These are phyloP conservation scores for Cucumis variabilis DNA, from an alignment of 331 rosid species.

Conservation along the genomic window DNA sequence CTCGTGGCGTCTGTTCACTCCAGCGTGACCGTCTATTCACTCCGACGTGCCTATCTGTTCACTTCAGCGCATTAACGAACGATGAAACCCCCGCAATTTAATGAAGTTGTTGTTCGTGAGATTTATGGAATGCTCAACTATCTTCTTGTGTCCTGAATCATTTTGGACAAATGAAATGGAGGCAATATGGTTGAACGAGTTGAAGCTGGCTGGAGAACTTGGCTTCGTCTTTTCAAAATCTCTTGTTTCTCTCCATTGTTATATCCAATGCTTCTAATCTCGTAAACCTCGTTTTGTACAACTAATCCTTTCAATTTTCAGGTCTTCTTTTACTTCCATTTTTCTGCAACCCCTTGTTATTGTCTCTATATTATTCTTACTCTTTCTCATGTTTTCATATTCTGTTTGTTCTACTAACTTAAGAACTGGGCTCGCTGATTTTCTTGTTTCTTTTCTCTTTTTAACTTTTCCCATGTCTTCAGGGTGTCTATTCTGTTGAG, in stretches of 20 bases:
- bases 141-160: too few species aligned
- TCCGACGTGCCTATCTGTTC: too few species aligned
- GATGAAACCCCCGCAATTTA: too few species aligned
- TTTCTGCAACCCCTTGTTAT: not conserved
- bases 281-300: not conserved
- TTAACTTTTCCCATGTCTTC: not conserved
- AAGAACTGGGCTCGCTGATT: not conserved
- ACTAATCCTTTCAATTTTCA: not conserved
- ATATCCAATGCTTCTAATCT: not conserved
- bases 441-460: not conserved
- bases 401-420: not conserved
- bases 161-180: too few species aligned
- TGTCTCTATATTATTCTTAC: not conserved
- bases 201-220: too few species aligned
- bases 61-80: too few species aligned
- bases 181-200: too few species aligned
- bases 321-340: not conserved
- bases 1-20: too few species aligned
- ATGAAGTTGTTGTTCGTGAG: too few species aligned
- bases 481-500: not conserved
- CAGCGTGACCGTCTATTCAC: too few species aligned
- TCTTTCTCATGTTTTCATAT: not conserved
- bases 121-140: too few species aligned
- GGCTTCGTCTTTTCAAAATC: not conserved
- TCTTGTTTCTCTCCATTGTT: not conserved